Base-by-base conservation (phyloP, 2,329 filamentous ascomycete species). In the Fusarium multiceps region DNA sequence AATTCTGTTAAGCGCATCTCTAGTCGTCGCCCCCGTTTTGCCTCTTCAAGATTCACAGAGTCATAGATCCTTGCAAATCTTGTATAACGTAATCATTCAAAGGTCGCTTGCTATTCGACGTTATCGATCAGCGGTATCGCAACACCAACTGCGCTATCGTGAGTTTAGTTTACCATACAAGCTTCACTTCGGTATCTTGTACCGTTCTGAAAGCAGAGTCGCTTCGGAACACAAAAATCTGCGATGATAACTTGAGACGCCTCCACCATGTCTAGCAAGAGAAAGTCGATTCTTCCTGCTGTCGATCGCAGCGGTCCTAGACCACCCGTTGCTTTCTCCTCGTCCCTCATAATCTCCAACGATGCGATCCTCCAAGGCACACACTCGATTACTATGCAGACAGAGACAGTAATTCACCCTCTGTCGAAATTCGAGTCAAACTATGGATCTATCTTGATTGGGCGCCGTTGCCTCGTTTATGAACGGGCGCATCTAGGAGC, bases 321-420 rank as follows among this genome's bases (percentile, higher is more conserved):
- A 73, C 86, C 89, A 0, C 89, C 89, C 3, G 86, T 89, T 53
- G 85, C 87, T 74, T 86, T 91, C 77, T 87, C 88, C 20, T 86
- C 87, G 0, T 84, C 85, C 20, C 81, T 90, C 59, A 85, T 84
- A 30, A 89, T 92, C 62, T 86, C 89, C 75, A 89, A 91, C 69
- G 86, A 86, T 62, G 88, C 89, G 13, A 81, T 87, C 20, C 81
- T 92, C 20, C 88, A 84, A 20, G 96, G 96, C 69, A 89, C 87
- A 4, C 87, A 97, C 77, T 90, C 89, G 3, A 93, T 99, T 68
- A 90, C 89, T 46, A 89, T 98, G 68, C 90, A 90, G 59, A 86
- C 92, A 25, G 90, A 93, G 75, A 90, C 89, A 6, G 88, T 98
- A 9, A 82, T 99, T n/a, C 95, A 98, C 75, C 94, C 96, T 2